phyloP scores from a whole-genome alignment of 225 moss, liverwort and hornwort species.

The Bryum argenteum region DNA sequence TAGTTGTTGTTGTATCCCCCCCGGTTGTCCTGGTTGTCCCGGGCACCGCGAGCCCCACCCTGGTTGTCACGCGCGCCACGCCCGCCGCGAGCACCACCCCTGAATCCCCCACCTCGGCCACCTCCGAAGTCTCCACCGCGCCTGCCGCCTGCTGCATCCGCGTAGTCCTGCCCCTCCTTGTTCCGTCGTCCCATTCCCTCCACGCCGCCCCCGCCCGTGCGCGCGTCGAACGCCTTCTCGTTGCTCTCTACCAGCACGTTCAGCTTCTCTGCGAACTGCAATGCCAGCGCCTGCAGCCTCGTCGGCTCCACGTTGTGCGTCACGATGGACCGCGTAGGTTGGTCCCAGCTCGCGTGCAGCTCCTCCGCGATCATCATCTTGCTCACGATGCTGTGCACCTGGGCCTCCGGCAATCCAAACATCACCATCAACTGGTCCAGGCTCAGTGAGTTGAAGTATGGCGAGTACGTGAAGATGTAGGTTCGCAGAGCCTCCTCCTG shows the following conservation, averaged over 20 bases:
- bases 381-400: conserved; percentile 93
- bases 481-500: conserved; percentile 94
- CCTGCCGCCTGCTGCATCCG: conserved; percentile 61
- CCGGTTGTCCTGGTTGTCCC: conserved; percentile 34
- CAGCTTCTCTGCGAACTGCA: conserved; percentile 73
- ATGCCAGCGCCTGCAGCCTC: conserved; percentile 87
- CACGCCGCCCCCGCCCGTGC: conserved; percentile 77
- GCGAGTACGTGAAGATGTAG: conserved; percentile 88
- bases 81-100: conserved; percentile 40
- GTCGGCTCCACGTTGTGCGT: conserved; percentile 92
- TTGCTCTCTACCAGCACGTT: conserved; percentile 91
- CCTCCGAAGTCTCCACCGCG: conserved; percentile 64
- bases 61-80: conserved; percentile 45
- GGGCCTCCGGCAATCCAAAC: conserved; percentile 83
- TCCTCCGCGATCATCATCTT: conserved; percentile 99
- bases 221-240: conserved; percentile 91
- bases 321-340: conserved; percentile 91
- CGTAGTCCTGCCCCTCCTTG: conserved; percentile 57
- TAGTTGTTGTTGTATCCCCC: conserved; percentile 62
- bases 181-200: conserved; percentile 60
- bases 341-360: conserved; percentile 98
- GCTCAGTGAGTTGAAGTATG: conserved; percentile 89
- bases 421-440: conserved; percentile 91
- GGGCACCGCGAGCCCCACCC: conserved; percentile 35
- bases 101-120: conserved; percentile 42